Conservation (phyloP, 306 rosid genomes). For the Cicer pinnatifidum region DNA sequence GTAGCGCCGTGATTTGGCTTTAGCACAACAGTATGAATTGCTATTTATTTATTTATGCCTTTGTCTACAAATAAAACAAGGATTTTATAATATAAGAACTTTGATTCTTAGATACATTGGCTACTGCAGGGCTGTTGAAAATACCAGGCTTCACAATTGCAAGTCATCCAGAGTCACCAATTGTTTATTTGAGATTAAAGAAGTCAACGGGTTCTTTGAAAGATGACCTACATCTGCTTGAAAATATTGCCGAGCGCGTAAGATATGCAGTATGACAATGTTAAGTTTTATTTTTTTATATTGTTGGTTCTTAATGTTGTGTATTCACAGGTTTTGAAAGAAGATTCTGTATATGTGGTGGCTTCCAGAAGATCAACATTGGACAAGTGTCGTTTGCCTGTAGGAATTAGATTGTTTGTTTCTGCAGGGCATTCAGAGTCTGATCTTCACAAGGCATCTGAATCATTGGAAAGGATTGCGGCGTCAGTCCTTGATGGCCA, state of each 20-base stretch:
- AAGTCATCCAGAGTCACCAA: slow-evolving; percentile 87
- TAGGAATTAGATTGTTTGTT: slow-evolving; percentile 80
- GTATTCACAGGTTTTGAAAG: slow-evolving; percentile 69
- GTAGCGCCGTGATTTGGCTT: slow-evolving; percentile 31
- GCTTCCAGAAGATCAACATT: slow-evolving; percentile 77
- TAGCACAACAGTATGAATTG: background rate
- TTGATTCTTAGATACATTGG: slow-evolving; percentile 41
- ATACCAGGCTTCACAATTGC: slow-evolving; percentile 63
- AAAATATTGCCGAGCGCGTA: slow-evolving; percentile 72
- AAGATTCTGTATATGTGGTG: slow-evolving; percentile 72
- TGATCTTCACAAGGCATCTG: slow-evolving; percentile 76
- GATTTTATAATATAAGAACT: slow-evolving; percentile 10
- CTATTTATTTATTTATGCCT: slow-evolving; percentile 18
- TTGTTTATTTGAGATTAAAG: slow-evolving; percentile 76
- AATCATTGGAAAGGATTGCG: slow-evolving; percentile 71
- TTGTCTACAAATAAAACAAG: slow-evolving; percentile 15
- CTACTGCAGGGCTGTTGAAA: slow-evolving; percentile 70
- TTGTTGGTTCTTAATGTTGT: slow-evolving; percentile 37
- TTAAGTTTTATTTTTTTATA: slow-evolving; percentile 28
- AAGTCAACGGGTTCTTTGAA: slow-evolving; percentile 71
- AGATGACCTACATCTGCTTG: slow-evolving; percentile 70
- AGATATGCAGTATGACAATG: slow-evolving; percentile 42
- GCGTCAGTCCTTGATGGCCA: slow-evolving; percentile 62
- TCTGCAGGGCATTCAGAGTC: slow-evolving; percentile 85
- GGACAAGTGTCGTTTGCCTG: slow-evolving; percentile 77